These are phyloP conservation scores for Globisporangium rhizosaccharum DNA, from an alignment of 352 stramenopile species.

Conservation along the genomic window DNA sequence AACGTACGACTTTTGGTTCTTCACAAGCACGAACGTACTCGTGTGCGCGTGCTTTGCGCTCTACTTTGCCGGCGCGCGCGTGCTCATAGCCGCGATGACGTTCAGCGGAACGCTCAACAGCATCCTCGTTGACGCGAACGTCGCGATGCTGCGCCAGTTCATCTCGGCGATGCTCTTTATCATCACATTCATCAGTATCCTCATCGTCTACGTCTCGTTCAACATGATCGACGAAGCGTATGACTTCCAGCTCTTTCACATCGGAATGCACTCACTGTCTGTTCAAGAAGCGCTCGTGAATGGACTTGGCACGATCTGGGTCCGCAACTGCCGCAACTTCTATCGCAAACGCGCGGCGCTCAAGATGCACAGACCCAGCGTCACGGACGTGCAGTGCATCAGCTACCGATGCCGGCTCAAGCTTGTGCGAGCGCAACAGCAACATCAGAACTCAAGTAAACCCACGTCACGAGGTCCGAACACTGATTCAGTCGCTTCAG, in stretches of 20 bases:
- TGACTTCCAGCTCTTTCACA: neutral
- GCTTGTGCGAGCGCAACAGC: too few relatives aligned
- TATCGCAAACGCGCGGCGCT: neutral
- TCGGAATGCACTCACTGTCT: neutral
- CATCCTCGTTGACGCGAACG: slow-evolving; percentile 4
- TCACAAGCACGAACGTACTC: slow-evolving; percentile 13
- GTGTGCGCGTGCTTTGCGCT: slow-evolving; percentile 4
- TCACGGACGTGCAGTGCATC: too few relatives aligned
- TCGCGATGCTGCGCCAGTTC: neutral
- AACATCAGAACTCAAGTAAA: too few relatives aligned
- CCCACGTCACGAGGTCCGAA: too few relatives aligned
- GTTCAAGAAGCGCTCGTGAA: neutral
- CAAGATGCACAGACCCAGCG: too few relatives aligned
- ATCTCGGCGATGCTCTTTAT: neutral
- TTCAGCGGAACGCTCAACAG: slow-evolving; percentile 5
- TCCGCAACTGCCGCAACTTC: neutral
- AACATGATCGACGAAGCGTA: neutral
- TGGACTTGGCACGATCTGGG: neutral
- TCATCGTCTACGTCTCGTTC: neutral
- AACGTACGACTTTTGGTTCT: slow-evolving; percentile 42
- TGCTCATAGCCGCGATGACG: neutral
- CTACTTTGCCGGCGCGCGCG: slow-evolving; percentile 3
- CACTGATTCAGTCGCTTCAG: too few relatives aligned
- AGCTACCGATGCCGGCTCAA: too few relatives aligned
- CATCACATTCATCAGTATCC: neutral